A percentile compares a stretch with the other conserved stretches of the same genome.
phyloP scores from a whole-genome alignment of 2,329 filamentous ascomycete genomes.

The Sarocladium oryzae region DNA sequence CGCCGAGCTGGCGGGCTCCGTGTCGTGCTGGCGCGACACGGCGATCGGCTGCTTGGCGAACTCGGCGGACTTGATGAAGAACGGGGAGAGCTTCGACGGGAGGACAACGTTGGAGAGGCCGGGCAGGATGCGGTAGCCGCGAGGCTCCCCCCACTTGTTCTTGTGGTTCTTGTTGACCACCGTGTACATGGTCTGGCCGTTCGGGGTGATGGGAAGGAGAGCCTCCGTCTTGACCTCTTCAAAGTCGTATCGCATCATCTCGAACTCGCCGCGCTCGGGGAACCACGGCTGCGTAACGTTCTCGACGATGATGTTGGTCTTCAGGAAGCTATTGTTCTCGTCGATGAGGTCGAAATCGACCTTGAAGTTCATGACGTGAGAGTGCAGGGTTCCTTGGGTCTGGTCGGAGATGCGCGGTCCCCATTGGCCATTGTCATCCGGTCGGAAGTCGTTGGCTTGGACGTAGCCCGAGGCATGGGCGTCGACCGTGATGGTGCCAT shows the following conservation, averaged over 20 bases:
- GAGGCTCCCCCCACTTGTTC: conserved; percentile 41
- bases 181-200: conserved; percentile 20
- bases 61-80: conserved; percentile 39
- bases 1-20: conserved; percentile 31
- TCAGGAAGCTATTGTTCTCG: conserved; percentile 29
- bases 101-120: conserved; percentile 31
- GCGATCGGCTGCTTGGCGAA: conserved; percentile 41
- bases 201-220: conserved; percentile 10
- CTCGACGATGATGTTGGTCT: conserved; percentile 24
- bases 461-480: conserved; percentile 32
- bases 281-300: conserved; percentile 29
- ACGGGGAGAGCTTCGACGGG: conserved; percentile 36
- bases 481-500: conserved; percentile 30
- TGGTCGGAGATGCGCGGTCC: conserved; percentile 28
- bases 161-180: conserved; percentile 27
- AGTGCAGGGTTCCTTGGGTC: conserved; percentile 31
- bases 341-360: conserved; percentile 33
- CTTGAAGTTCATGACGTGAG: conserved; percentile 33
- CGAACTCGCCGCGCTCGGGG: conserved; percentile 27
- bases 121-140: conserved; percentile 38
- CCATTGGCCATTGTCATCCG: conserved; percentile 17
- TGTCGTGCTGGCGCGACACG: conserved; percentile 29
- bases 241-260: conserved; percentile 26
- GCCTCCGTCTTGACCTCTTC: conserved; percentile 9
- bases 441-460: conserved; percentile 27